Base-by-base conservation (phyloP, 352 stramenopile species). In the Globisporangium orthogonon region DNA sequence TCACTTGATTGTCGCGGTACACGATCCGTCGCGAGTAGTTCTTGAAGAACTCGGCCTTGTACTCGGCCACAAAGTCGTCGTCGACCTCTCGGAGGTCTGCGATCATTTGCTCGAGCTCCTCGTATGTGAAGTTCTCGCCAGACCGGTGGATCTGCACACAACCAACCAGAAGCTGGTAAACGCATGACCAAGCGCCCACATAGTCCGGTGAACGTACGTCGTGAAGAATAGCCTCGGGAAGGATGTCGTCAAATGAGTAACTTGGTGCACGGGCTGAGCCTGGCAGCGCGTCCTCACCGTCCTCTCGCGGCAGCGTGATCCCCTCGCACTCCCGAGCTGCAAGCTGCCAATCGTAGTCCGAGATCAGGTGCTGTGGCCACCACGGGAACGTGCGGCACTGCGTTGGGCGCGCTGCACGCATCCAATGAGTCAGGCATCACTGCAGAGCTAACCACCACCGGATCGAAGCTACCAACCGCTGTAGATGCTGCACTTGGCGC, bases 341-440 rank as follows among this genome's bases (percentile, higher is more conserved):
- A 10, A 90, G 64, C 18, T 71, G 69, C 83, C 83, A 93, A 52
- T 93, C 83, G 70, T 91, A 91, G 53, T 86, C 70, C 3, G 83
- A 89, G 56, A 89, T 72, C 7, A 92, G 54, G 56, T 90, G 57
- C 54, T 91, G 80, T 39, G 80, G 83, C 83, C 83, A 93, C 77
- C 82, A 93, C 43, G 83, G 83, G 50, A 87, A 93, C 46, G 83
- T 93, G 11, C 77, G 74, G 56, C 83, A 93, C 62, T 93, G 83
- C 44, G 78, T 91, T 35, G 83, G 83, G 10, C 83, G 70, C 5
- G 73, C 80, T 87, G 61, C n/a, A 4, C 10, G 11, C 37, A 43
- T 2, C 2, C 11, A 15, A 13, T 17, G 1, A n/a, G 10, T 15
- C 11, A 13, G n/a, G n/a, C n/a, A 4, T 43, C 11, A 43, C 11